Base-by-base conservation (phyloP, 306 rosid species). In the Canavalia gladiata region DNA sequence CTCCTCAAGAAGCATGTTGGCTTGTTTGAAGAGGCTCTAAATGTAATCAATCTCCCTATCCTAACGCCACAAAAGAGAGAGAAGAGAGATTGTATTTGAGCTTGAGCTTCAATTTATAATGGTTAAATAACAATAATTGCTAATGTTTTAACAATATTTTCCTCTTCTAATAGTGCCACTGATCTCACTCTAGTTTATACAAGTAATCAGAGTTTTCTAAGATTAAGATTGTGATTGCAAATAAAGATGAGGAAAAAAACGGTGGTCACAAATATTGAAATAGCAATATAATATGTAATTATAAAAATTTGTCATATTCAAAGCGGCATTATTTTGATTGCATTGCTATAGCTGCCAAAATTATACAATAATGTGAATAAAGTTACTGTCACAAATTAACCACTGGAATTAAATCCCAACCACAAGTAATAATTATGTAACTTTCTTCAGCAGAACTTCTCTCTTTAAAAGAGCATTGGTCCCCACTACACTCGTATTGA, bases 221-320 rank as follows among this genome's bases (percentile, higher is more conserved):
- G 59, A 34, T 68, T 59, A 42, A 39, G 59, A 76, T 31, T 39
- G 18, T 82, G 76, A 56, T 12, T 66, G 76, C 8, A 64, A 52
- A n/a, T 47, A 50, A 39, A 30, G 31, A 64, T 31, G 29, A 37
- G 42, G 52, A 12, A 10, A 54, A 65, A 12, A 66, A 8, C 34
- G 13, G 25, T 51, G 0, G 2, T 54, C 11, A 28, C 10, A 35
- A 9, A 28, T n/a, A n/a, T 34, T 33, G 50, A 46, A 51, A 64
- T 25, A 25, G 12, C 66, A 39, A n/a, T 34, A 75, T 5, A 31
- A 30, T 18, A 18, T 52, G 46, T 50, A 9, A 47, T 46, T 12
- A 25, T n/a, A 65, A 39, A 10, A 11, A 13, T 41, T 65, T 77
- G 65, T 50, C 54, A 63, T 51, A 65, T 39, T 77, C 55, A 77